Evolutionary conservation across 2,329 filamentous ascomycete genomes (phyloP).

Genomic region (Iodosphaeria phyllophila): DNA sequence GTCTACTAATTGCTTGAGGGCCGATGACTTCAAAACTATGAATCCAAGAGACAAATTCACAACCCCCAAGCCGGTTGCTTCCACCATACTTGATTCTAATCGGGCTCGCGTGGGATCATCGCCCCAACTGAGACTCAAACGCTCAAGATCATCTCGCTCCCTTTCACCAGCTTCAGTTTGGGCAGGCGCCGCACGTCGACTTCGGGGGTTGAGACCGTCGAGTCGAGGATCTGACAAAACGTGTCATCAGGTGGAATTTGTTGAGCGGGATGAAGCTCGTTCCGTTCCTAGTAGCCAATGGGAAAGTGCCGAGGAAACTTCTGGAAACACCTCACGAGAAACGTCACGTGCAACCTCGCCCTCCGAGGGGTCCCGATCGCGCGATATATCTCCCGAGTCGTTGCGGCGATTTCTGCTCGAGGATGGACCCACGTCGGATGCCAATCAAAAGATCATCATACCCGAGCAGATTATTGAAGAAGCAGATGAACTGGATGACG

Average conservation of each 20-base stretch:
- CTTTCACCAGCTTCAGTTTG: constrained; percentile 30
- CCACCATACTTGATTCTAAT: constrained; percentile 10
- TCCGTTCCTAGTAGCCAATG: constrained; percentile 7
- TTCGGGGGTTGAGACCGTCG: constrained; percentile 25
- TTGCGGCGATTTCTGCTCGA: constrained; percentile 31
- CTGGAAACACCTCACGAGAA: neutral
- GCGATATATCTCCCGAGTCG: constrained; percentile 37
- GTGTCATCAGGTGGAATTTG: no score
- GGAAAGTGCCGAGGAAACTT: no score
- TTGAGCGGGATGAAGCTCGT: constrained; percentile 4
- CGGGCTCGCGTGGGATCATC: neutral
- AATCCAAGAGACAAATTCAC: constrained; percentile 60
- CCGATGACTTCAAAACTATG: constrained; percentile 50
- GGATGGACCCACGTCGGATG: constrained; percentile 19
- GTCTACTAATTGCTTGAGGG: constrained; percentile 41
- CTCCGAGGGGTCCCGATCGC: constrained; percentile 23
- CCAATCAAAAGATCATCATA: constrained; percentile 16
- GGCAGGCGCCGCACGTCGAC: constrained; percentile 23
- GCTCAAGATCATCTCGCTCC: constrained; percentile 26
- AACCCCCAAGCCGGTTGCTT: constrained; percentile 36
- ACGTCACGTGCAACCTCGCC: constrained; percentile 13
- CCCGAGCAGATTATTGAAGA: constrained; percentile 28
- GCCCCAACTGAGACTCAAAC: constrained; percentile 10
- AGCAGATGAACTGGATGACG: constrained; percentile 34
- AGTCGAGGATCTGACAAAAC: constrained; percentile 10